Conservation (phyloP, 2,329 filamentous ascomycete genomes). For the Nothopassalora personata region DNA sequence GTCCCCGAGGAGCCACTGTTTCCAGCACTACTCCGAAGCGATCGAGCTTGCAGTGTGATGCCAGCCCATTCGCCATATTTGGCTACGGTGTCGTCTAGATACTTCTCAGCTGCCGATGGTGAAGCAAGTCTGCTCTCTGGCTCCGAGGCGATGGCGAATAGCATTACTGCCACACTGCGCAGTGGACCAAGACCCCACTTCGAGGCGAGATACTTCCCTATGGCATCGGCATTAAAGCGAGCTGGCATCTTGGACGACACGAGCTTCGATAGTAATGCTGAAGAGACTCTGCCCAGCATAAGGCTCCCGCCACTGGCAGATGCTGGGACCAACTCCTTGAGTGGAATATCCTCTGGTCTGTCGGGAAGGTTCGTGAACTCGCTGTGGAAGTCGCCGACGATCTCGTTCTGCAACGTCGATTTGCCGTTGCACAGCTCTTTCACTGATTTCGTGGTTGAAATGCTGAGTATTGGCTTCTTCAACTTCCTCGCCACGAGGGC, state of each 20-base stretch:
- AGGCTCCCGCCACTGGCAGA: neutral
- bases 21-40: neutral
- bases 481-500: neutral
- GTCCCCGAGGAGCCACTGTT: neutral
- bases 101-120: neutral
- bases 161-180: neutral
- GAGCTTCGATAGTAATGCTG: neutral
- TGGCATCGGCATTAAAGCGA: neutral
- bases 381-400: slow-evolving; percentile 90
- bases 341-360: slow-evolving; percentile 90
- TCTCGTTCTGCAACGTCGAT: slow-evolving; percentile 96
- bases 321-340: slow-evolving; percentile 35
- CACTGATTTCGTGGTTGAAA: slow-evolving; percentile 74
- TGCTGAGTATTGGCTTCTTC: neutral
- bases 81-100: neutral
- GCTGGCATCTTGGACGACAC: neutral
- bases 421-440: slow-evolving; percentile 88
- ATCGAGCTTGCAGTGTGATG: neutral
- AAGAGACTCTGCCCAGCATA: neutral
- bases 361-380: slow-evolving; percentile 96
- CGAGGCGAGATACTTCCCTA: neutral
- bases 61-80: neutral
- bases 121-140: neutral
- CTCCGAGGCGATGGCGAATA: neutral
- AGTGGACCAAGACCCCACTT: neutral